Conservation (phyloP, 2,329 filamentous ascomycete genomes). For the Phyllosticta citribraziliensis region DNA sequence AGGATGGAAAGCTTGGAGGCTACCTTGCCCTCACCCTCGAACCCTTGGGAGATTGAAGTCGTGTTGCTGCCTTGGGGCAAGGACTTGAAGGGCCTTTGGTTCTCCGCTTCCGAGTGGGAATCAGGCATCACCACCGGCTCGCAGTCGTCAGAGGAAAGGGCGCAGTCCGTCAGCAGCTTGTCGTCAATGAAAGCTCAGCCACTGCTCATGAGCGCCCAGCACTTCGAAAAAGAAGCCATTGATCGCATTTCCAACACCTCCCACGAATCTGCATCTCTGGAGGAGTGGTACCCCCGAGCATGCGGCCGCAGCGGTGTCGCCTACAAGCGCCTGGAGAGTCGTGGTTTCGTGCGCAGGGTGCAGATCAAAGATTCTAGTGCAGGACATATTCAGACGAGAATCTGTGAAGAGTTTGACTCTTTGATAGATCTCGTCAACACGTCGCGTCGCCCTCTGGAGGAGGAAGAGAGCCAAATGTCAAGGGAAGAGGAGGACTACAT, state of each 20-base stretch:
- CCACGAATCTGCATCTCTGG: slow-evolving; percentile 26
- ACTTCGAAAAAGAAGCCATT: slow-evolving; percentile 41
- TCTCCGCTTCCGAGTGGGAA: slow-evolving; percentile 31
- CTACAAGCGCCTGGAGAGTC: slow-evolving; percentile 63
- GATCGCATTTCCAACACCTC: slow-evolving; percentile 37
- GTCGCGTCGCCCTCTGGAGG: slow-evolving; percentile 17
- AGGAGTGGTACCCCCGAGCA: slow-evolving; percentile 58
- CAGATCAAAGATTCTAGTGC: slow-evolving; percentile 54
- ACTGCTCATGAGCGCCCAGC: slow-evolving; percentile 16
- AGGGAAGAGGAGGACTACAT: slow-evolving; percentile 12
- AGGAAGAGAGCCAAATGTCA: slow-evolving; percentile 13
- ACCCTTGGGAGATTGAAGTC: slow-evolving; percentile 67
- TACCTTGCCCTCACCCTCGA: slow-evolving; percentile 48
- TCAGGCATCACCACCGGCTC: slow-evolving; percentile 31
- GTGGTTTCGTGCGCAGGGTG: slow-evolving; percentile 59
- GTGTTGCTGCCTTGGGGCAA: slow-evolving; percentile 62
- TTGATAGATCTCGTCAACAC: slow-evolving; percentile 30
- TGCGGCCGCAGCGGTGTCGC: slow-evolving; percentile 53
- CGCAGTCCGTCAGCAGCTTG: slow-evolving; percentile 21
- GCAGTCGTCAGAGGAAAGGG: slow-evolving; percentile 34
- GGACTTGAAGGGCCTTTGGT: slow-evolving; percentile 45
- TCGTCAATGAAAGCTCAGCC: slow-evolving; percentile 11
- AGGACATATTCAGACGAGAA: slow-evolving; percentile 54
- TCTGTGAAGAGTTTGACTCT: slow-evolving; percentile 53
- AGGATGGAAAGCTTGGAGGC: slow-evolving; percentile 47